Evolutionary conservation across 805 yeast genomes (phyloP).

Genomic region (Sungouiozyma ichnusensis): DNA sequence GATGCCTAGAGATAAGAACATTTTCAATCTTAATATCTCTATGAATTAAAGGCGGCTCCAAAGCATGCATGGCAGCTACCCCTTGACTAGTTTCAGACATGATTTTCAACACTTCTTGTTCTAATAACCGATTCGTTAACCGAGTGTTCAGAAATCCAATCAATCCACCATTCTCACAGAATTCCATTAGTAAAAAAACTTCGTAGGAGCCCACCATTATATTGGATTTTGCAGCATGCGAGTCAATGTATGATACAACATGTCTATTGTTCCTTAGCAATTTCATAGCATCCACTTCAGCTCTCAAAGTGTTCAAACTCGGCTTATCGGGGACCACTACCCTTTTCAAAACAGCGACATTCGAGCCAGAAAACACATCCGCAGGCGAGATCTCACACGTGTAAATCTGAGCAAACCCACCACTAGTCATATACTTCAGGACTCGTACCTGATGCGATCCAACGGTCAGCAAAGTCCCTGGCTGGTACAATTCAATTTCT

Average conservation of each 20-base stretch:
- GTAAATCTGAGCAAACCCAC: conserved; percentile 95
- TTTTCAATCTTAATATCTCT: conserved; percentile 79
- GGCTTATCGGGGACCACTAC: conserved; percentile 92
- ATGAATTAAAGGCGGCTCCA: conserved; percentile 62
- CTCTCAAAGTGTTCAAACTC: conserved; percentile 70
- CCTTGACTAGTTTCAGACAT: conserved; percentile 64
- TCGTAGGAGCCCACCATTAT: conserved; percentile 50
- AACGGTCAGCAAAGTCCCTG: conserved; percentile 72
- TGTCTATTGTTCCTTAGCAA: conserved; percentile 66
- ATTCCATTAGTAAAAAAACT: conserved; percentile 72
- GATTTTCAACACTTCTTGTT: conserved; percentile 55
- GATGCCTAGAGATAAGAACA: conserved; percentile 50
- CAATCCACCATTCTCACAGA: conserved; percentile 62
- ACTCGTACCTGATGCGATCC: conserved; percentile 72
- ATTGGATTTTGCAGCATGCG: conserved; percentile 75
- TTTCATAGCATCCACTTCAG: conserved; percentile 97
- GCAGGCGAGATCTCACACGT: conserved; percentile 59
- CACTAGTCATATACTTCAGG: conserved; percentile 67
- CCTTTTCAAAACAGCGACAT: conserved; percentile 75
- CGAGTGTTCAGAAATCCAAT: conserved; percentile 75
- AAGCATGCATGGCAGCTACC: conserved; percentile 67
- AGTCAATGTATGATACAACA: conserved; percentile 85
- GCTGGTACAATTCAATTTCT: conserved; percentile 52
- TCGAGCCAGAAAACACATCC: conserved; percentile 37
- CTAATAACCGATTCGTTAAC: conserved; percentile 53